phyloP scores from a whole-genome alignment of 192 early-diverging fungal genomes.

The Spizellomyces sp. region DNA sequence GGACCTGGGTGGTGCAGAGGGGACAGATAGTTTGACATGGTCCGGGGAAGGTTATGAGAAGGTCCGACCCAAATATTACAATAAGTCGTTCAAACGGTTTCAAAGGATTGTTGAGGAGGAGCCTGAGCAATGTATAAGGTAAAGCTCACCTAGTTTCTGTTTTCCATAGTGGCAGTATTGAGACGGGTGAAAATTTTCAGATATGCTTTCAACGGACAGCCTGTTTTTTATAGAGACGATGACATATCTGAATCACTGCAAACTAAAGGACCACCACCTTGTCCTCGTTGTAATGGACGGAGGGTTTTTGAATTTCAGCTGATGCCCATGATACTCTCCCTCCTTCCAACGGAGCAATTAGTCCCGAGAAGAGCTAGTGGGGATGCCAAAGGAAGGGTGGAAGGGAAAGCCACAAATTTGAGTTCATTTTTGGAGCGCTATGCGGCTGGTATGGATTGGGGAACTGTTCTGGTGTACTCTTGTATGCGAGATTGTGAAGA shows the following conservation, averaged over 20 bases:
- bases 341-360: slow-evolving; percentile 65
- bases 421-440: slow-evolving; percentile 44
- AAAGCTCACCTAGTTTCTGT: slow-evolving; percentile 1
- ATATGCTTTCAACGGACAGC: slow-evolving; percentile 71
- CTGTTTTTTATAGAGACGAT: slow-evolving; percentile 66
- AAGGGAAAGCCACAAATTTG: slow-evolving; percentile 3
- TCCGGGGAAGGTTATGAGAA: slow-evolving; percentile 85
- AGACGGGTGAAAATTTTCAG: slow-evolving; percentile 18
- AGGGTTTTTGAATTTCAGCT: slow-evolving; percentile 90
- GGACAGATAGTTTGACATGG: slow-evolving; percentile 59
- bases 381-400: slow-evolving; percentile 31
- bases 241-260: slow-evolving; percentile 4
- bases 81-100: slow-evolving; percentile 82
- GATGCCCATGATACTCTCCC: slow-evolving; percentile 82
- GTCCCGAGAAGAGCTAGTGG: slow-evolving; percentile 34
- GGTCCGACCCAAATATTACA: slow-evolving; percentile 67
- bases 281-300: slow-evolving; percentile 63
- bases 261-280: slow-evolving; percentile 53
- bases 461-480: slow-evolving; percentile 79
- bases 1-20: slow-evolving; percentile 29
- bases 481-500: slow-evolving; percentile 79
- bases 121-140: slow-evolving; percentile 84
- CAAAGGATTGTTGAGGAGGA: slow-evolving; percentile 66
- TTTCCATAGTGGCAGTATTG: neutral
- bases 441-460: slow-evolving; percentile 87